phyloP scores from a whole-genome alignment of 176 grass and related monocot species.

The Cenchrus americanus region DNA sequence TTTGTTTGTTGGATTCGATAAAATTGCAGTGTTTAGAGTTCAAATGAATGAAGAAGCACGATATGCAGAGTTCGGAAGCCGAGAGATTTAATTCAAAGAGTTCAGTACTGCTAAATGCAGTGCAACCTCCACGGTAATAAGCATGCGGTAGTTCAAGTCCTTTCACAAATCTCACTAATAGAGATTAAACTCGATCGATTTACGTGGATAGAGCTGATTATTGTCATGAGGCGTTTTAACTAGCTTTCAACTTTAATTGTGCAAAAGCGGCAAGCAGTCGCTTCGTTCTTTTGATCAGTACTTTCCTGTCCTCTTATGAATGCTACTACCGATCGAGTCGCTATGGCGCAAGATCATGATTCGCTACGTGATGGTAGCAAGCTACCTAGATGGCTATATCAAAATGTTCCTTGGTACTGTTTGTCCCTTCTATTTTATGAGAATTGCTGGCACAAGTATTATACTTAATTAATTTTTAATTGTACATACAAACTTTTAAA shows the following conservation, averaged over 20 bases:
- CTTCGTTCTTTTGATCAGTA: neutral
- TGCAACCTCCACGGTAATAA: neutral
- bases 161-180: neutral
- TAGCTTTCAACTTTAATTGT: neutral
- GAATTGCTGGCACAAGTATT: neutral
- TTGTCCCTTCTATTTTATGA: neutral
- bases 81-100: no score
- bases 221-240: neutral
- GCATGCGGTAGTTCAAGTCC: neutral
- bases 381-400: neutral
- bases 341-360: constrained; percentile 17
- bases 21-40: neutral
- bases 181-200: neutral
- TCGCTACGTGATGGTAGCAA: constrained; percentile 6
- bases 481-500: neutral
- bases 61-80: neutral
- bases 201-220: neutral
- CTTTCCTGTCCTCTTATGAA: constrained; percentile 8
- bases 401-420: neutral
- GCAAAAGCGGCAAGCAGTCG: constrained; percentile 17
- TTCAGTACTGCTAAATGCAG: neutral
- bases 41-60: neutral
- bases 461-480: neutral
- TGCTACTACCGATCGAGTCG: neutral
- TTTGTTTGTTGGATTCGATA: neutral